Evolutionary conservation across 208 protist species (phyloP).

Genomic region (Porcisia hertigi): DNA sequence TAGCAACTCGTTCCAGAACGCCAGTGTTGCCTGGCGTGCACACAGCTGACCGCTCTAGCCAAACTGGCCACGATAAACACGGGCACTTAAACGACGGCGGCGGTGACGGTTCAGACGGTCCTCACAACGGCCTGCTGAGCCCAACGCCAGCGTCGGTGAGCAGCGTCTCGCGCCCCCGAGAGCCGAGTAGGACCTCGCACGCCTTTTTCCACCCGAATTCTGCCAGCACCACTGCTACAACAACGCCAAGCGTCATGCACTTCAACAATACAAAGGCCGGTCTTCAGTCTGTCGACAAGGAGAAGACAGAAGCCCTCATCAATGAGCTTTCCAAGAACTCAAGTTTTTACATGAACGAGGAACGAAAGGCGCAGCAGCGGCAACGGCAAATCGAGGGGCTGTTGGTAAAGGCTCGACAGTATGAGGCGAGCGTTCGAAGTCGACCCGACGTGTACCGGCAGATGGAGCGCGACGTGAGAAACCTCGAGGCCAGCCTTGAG

Average conservation of each 20-base stretch:
- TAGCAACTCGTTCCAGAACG: not conserved
- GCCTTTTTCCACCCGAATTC: not conserved
- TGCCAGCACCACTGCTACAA: not conserved
- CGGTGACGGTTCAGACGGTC: not conserved
- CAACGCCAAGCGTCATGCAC: conserved; percentile 13
- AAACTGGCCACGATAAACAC: not conserved
- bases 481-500: conserved; percentile 44
- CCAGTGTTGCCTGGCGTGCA: not conserved
- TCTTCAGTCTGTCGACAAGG: conserved; percentile 61
- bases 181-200: not conserved
- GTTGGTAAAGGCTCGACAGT: conserved; percentile 37
- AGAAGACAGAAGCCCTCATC: conserved; percentile 55
- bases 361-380: conserved; percentile 54
- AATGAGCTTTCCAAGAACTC: conserved; percentile 56
- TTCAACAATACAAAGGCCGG: conserved; percentile 83
- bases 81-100: not conserved
- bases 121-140: not conserved
- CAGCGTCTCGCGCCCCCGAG: not conserved
- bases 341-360: conserved; percentile 67
- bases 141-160: not conserved
- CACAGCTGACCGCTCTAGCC: not conserved
- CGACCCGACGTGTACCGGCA: conserved; percentile 18
- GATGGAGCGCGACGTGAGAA: conserved; percentile 20
- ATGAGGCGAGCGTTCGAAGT: conserved; percentile 24
- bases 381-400: conserved; percentile 41